Percentiles rank a stretch among this genome's conserved stretches.
These are phyloP conservation scores for Penicillium crustosum DNA, from an alignment of 2,329 filamentous ascomycete genomes.

Conservation along the genomic window DNA sequence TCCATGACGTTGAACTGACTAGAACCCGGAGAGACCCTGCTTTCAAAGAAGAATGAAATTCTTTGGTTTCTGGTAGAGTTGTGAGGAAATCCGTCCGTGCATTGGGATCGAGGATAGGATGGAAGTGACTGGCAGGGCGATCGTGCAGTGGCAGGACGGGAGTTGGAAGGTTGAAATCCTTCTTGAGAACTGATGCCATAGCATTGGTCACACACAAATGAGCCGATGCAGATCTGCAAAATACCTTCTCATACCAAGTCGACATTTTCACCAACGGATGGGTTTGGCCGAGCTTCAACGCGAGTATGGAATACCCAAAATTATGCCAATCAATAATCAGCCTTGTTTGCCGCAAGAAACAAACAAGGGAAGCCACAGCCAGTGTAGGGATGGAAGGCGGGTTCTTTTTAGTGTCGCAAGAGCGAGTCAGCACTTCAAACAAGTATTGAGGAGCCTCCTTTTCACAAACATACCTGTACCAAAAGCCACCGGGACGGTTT, in stretches of 20 bases:
- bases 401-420: slow-evolving; percentile 58
- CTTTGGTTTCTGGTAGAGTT: slow-evolving; percentile 63
- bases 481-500: slow-evolving; percentile 80
- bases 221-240: slow-evolving; percentile 67
- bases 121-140: slow-evolving; percentile 78
- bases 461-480: slow-evolving; percentile 60
- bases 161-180: slow-evolving; percentile 64
- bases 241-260: slow-evolving; percentile 70
- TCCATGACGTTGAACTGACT: slow-evolving; percentile 96
- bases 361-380: slow-evolving; percentile 69
- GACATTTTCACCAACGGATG: slow-evolving; percentile 79
- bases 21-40: slow-evolving; percentile 65
- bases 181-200: slow-evolving; percentile 73
- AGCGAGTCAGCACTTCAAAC: not conserved
- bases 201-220: slow-evolving; percentile 88
- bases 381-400: slow-evolving; percentile 93
- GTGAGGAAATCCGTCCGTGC: slow-evolving; percentile 62
- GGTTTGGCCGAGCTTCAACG: slow-evolving; percentile 58
- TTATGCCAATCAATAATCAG: slow-evolving; percentile 98
- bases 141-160: slow-evolving; percentile 77
- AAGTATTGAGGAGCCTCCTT: no score
- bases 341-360: slow-evolving; percentile 73
- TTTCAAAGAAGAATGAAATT: slow-evolving; percentile 60
- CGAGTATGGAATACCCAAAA: slow-evolving; percentile 93
- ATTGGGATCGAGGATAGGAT: slow-evolving; percentile 58